phyloP scores from a whole-genome alignment of 1,284 basidiomycete species.

The Pyrrhoderma noxium region DNA sequence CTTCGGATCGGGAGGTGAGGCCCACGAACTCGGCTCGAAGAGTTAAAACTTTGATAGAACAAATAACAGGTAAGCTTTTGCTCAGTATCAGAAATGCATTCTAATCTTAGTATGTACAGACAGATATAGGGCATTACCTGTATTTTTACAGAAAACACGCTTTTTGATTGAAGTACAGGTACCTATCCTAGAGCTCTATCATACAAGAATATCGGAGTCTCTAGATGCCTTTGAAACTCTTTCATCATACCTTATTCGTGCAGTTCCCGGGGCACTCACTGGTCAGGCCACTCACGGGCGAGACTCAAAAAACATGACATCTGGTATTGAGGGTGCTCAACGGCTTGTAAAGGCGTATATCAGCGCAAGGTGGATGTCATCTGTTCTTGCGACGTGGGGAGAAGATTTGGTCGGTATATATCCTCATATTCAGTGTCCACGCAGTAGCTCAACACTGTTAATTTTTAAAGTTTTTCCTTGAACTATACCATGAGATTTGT shows the following conservation, averaged over 20 bases:
- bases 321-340: slow-evolving; percentile 73
- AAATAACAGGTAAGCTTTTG: slow-evolving; percentile 65
- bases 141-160: slow-evolving; percentile 66
- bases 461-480: slow-evolving; percentile 71
- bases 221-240: slow-evolving; percentile 91
- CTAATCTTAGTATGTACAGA: slow-evolving; percentile 38
- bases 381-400: slow-evolving; percentile 70
- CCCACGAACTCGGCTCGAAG: slow-evolving; percentile 77
- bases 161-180: slow-evolving; percentile 85
- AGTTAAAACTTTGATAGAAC: slow-evolving; percentile 78
- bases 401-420: slow-evolving; percentile 69
- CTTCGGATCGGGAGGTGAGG: slow-evolving; percentile 39
- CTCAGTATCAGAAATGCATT: too few species aligned
- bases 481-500: slow-evolving; percentile 77
- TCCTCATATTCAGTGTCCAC: background rate
- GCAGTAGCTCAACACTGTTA: background rate
- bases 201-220: slow-evolving; percentile 70
- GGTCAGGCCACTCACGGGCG: slow-evolving; percentile 41
- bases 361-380: slow-evolving; percentile 65
- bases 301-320: slow-evolving; percentile 58
- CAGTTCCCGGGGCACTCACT: slow-evolving; percentile 82
- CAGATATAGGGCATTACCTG: slow-evolving; percentile 83
- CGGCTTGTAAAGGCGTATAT: slow-evolving; percentile 78
- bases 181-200: slow-evolving; percentile 75
- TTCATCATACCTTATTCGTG: slow-evolving; percentile 79